Conservation (phyloP, 108 stramenopile species). For the Skeletonema costatum region DNA sequence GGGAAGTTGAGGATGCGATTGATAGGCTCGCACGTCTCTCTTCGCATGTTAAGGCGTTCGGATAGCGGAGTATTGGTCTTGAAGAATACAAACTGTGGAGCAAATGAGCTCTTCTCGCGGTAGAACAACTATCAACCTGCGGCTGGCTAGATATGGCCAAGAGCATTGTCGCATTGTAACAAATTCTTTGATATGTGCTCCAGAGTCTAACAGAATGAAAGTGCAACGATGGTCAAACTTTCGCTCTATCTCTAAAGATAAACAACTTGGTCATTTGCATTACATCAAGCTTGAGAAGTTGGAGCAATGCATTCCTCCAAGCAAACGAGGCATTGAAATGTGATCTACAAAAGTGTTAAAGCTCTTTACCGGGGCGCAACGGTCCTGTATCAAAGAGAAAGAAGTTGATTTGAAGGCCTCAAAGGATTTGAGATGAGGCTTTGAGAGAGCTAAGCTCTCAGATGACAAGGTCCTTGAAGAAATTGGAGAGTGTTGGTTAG, state of each 20-base stretch:
- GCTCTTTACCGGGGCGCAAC: slow-evolving; percentile 60
- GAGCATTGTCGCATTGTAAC: slow-evolving; percentile 54
- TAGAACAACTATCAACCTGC: slow-evolving; percentile 55
- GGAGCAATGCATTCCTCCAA: slow-evolving; percentile 48
- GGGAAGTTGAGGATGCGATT: slow-evolving; percentile 51
- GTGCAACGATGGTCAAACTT: slow-evolving; percentile 52
- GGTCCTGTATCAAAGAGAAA: slow-evolving; percentile 52
- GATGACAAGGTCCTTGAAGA: slow-evolving; percentile 63
- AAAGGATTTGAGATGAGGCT: slow-evolving; percentile 56
- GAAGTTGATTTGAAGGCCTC: slow-evolving; percentile 58
- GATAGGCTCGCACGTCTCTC: slow-evolving; percentile 57
- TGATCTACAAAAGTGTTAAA: slow-evolving; percentile 48
- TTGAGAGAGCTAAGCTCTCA: slow-evolving; percentile 35
- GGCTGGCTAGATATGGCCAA: slow-evolving; percentile 62
- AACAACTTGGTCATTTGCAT: slow-evolving; percentile 56
- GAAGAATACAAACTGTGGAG: slow-evolving; percentile 65
- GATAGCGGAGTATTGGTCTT: slow-evolving; percentile 68
- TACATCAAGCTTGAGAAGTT: slow-evolving; percentile 57
- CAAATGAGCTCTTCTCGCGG: slow-evolving; percentile 55
- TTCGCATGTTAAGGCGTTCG: slow-evolving; percentile 60
- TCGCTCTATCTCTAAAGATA: slow-evolving; percentile 53
- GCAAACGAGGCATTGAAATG: slow-evolving; percentile 56
- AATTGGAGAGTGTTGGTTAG: slow-evolving; percentile 42
- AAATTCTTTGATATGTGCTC: slow-evolving; percentile 62
- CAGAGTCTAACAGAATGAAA: slow-evolving; percentile 52